phyloP scores from a whole-genome alignment of 75 land plant species.

The Cryptomeria japonica region DNA sequence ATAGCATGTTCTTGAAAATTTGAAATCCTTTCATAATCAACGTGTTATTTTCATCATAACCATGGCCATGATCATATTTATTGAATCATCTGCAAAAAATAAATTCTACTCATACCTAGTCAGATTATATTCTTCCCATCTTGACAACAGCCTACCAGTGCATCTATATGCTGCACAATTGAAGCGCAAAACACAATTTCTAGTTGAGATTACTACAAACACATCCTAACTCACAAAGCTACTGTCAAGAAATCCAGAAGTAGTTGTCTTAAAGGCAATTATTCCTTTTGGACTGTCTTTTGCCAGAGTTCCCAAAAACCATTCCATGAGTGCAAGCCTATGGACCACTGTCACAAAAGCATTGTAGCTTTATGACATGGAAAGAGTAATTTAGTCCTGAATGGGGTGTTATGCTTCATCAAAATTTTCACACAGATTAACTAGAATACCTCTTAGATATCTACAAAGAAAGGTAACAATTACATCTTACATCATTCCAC shows the following conservation, averaged over 20 bases:
- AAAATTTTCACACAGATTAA: not conserved
- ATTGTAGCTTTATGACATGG: not conserved
- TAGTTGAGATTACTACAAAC: not conserved
- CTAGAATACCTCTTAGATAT: not conserved
- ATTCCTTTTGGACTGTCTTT: not conserved
- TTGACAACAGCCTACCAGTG: not conserved
- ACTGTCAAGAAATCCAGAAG: not conserved
- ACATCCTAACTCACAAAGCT: not conserved
- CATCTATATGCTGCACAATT: not conserved
- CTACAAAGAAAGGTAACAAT: not conserved
- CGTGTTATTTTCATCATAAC: not conserved
- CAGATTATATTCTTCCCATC: not conserved
- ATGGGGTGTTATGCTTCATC: not conserved
- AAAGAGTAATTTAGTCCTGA: not conserved
- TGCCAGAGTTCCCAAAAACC: not conserved
- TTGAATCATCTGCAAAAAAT: not conserved
- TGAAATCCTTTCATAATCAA: not conserved
- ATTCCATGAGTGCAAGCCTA: not conserved
- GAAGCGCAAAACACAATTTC: not conserved
- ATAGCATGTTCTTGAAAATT: not conserved
- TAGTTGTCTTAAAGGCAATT: not conserved
- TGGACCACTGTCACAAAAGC: not conserved
- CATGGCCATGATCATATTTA: not conserved
- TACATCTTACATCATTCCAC: not conserved
- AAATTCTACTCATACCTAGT: not conserved